Base-by-base conservation (phyloP, 306 rosid genomes). In the Dryas octopetala region DNA sequence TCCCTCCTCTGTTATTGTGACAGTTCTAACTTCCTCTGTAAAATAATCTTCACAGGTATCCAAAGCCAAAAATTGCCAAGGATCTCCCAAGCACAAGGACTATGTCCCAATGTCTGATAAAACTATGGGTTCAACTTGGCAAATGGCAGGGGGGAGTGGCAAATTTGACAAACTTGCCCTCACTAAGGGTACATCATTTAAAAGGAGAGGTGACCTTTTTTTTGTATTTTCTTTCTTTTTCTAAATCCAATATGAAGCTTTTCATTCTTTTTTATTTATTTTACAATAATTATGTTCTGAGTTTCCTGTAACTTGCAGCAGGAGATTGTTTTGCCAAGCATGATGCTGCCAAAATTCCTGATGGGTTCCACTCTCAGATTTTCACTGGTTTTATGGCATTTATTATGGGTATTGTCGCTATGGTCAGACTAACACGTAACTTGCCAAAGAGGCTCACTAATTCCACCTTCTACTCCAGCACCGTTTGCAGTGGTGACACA, bases 361-460 rank as follows among this genome's bases (percentile, higher is more conserved):
- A 85, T 41, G 90, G 78, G 28, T 68, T 90, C 43, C 80, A 86
- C 76, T 82, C 87, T 0, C 92, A 90, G 71, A 58, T 95, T 53
- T 57, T 89, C 73, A 80, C 89, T 13, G 97, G 85, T 4, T 73
- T 91, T 38, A 76, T 95, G 91, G 90, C 97, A 54, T 86, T 91
- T 73, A 48, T 95, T 32, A 85, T 91, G 97, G 96, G 97, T 10
- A 83, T 91, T 6, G 68, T 91, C 19, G 79, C 98, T 44, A 86
- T 91, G 92, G 96, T 89, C 55, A 88, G 88, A 74, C 77, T 91
- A 82, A 89, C 89, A 5, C 78, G 83, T 28, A 90, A 76, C 90
- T 85, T 91, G 92, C 97, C 95, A 1, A 91, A 84, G 89, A 87
- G 82, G 83, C 89, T 91, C 49, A 88, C 95, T 1, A 89, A 90